phyloP scores from a whole-genome alignment of 2,329 filamentous ascomycete species.

The Corynespora cassiicola region DNA sequence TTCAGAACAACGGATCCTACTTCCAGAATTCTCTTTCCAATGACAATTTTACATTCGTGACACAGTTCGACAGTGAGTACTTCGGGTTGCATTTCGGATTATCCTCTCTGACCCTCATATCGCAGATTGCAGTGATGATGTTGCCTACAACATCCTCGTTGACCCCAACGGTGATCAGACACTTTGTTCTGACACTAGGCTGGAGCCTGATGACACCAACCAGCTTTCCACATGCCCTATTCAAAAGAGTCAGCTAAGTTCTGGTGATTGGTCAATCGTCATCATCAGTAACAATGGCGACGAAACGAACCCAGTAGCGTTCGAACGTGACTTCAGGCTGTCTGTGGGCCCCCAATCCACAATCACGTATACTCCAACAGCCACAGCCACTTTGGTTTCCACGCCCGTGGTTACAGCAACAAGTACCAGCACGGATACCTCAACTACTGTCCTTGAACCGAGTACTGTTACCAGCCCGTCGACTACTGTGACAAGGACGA shows the following conservation, averaged over 20 bases:
- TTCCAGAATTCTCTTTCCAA: conserved; percentile 50
- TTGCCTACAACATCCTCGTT: conserved; percentile 47
- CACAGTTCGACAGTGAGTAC: conserved; percentile 42
- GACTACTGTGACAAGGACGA: conserved; percentile 27
- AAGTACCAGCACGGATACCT: conserved; percentile 26
- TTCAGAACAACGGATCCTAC: conserved; percentile 46
- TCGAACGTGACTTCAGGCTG: conserved; percentile 48
- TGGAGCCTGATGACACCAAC: conserved; percentile 43
- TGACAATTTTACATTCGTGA: conserved; percentile 49
- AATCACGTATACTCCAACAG: conserved; percentile 20
- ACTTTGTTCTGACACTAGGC: conserved; percentile 43
- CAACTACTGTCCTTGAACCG: conserved; percentile 15
- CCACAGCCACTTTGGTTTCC: conserved; percentile 14
- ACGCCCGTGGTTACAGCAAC: conserved; percentile 24
- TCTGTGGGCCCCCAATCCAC: conserved; percentile 45
- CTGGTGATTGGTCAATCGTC: conserved; percentile 48
- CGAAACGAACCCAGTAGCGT: conserved; percentile 44
- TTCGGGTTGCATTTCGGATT: no score
- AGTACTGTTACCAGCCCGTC: conserved; percentile 25
- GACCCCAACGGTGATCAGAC: conserved; percentile 46
- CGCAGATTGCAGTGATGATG: conserved; percentile 42
- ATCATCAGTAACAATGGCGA: conserved; percentile 51
- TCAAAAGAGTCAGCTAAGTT: conserved; percentile 41
- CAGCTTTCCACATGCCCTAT: conserved; percentile 47
- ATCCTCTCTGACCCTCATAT: neutral